Conservation (phyloP, 2,329 filamentous ascomycete species). For the Aspergillus amoenus region DNA sequence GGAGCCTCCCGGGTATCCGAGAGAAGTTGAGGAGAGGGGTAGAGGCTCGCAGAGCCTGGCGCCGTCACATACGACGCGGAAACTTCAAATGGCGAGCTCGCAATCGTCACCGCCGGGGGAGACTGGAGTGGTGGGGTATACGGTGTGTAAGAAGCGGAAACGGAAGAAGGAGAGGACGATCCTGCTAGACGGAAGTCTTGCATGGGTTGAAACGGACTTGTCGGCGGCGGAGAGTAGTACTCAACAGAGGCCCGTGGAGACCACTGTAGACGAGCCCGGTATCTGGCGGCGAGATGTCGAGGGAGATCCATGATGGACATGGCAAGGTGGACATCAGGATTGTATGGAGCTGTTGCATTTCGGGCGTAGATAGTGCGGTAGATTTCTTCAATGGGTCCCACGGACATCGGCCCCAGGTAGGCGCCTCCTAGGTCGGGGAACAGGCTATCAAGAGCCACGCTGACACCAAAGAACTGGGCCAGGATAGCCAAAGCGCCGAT, state of each 20-base stretch:
- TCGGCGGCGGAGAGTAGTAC: constrained; percentile 36
- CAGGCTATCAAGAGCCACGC: constrained; percentile 81
- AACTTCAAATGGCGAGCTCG: constrained; percentile 38
- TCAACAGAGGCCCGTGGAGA: constrained; percentile 38
- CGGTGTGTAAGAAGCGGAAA: constrained; percentile 36
- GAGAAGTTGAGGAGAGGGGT: constrained; percentile 38
- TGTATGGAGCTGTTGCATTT: constrained; percentile 59
- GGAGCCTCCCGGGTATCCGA: constrained; percentile 35
- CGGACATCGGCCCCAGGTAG: constrained; percentile 79
- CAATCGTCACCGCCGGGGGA: constrained; percentile 38
- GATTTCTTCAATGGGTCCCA: constrained; percentile 83
- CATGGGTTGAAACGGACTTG: constrained; percentile 34
- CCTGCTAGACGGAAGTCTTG: constrained; percentile 34
- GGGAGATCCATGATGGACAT: constrained; percentile 71
- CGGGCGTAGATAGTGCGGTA: constrained; percentile 70
- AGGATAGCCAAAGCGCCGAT: constrained; percentile 78
- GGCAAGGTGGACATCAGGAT: constrained; percentile 61
- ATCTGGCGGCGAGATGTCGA: constrained; percentile 66
- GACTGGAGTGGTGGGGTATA: constrained; percentile 45
- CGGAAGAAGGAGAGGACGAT: constrained; percentile 40
- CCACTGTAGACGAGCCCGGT: constrained; percentile 70
- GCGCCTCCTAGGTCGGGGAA: constrained; percentile 89
- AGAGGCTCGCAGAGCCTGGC: constrained; percentile 35
- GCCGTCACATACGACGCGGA: constrained; percentile 34
- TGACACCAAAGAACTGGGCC: constrained; percentile 87